These are phyloP conservation scores for Irpex sp. DNA, from an alignment of 1,284 basidiomycete genomes.

Conservation along the genomic window DNA sequence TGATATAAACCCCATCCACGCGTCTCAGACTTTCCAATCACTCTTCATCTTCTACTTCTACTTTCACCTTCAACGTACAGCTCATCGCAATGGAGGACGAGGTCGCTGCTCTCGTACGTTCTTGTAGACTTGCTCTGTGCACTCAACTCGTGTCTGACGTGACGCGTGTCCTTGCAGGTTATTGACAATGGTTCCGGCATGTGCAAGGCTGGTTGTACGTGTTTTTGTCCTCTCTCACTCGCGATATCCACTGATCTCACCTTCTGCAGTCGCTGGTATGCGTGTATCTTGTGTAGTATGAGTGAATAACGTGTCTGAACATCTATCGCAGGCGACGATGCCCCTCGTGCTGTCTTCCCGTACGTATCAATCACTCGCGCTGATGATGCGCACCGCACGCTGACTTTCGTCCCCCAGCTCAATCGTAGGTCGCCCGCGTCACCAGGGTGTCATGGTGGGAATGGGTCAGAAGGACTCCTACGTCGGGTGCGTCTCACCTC, in stretches of 20 bases:
- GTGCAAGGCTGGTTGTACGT: slow-evolving; percentile 89
- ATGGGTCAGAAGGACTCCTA: slow-evolving; percentile 89
- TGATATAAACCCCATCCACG: slow-evolving; percentile 15
- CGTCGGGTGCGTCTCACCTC: slow-evolving; percentile 56
- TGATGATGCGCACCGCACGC: not conserved
- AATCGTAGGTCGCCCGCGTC: slow-evolving; percentile 89
- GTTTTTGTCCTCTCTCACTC: slow-evolving; percentile 13
- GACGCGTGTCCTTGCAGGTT: slow-evolving; percentile 38
- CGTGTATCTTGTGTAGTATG: not conserved
- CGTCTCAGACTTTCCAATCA: slow-evolving; percentile 13
- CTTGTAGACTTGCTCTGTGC: not conserved
- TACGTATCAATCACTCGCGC: slow-evolving; percentile 28
- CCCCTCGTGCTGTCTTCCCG: slow-evolving; percentile 71
- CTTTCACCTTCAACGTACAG: slow-evolving; percentile 23
- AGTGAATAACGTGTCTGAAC: slow-evolving; percentile 6
- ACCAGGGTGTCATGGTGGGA: slow-evolving; percentile 91
- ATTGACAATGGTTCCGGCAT: slow-evolving; percentile 88
- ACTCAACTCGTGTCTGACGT: not conserved
- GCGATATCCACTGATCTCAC: slow-evolving; percentile 20
- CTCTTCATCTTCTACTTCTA: slow-evolving; percentile 17
- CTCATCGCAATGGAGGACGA: slow-evolving; percentile 32
- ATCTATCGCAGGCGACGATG: slow-evolving; percentile 56
- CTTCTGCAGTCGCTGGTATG: slow-evolving; percentile 47
- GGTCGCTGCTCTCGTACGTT: slow-evolving; percentile 31
- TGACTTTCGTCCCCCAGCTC: slow-evolving; percentile 43